Evolutionary conservation across 2,329 filamentous ascomycete species (phyloP), one percentile per base, ranked within the genome.

Genomic region (Talaromyces sp.): DNA sequence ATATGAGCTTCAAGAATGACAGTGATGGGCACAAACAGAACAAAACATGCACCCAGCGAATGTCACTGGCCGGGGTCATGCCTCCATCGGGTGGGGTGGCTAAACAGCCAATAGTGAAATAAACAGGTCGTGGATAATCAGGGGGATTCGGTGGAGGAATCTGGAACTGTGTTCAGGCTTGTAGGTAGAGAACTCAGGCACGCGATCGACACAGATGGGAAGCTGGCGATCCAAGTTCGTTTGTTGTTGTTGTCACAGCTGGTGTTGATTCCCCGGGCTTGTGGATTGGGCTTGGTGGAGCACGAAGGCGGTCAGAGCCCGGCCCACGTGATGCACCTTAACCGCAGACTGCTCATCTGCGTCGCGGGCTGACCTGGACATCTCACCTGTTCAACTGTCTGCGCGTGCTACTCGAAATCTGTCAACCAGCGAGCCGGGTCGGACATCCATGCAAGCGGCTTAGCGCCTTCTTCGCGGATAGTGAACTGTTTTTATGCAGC

Each of bases 31-130:
- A 58, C 54, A 43, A 59, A 53, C 29, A 46, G 26, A 56, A 26
- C n/a, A 52, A 46, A 50, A 43, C 27, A 59, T 56, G 60, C 57
- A 57, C 60, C 53, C 58, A 57, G 57, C 55, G 57, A 60, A 58
- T 27, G 57, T 62, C 61, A 62, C 54, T 54, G 58, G 61, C 61
- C 55, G 27, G 17, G 52, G 61, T 62, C 61, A 62, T 62, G 61
- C 61, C 56, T 60, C 61, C 61, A 62, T 62, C 43, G 60, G 50
- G 61, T 62, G 59, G 59, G 61, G 57, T 62, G 61, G 57, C 52
- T 10, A 57, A 56, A 54, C 57, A 27, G 54, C 35, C 51, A 46
- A 57, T 59, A 56, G 59, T 50, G 35, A 59, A 32, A n/a, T 50
- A 38, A 41, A 46, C 41, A 46, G 51, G 11, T 19, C 57, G 53